phyloP scores from a whole-genome alignment of 495 filamentous ascomycete genomes.

The Copromyces sp. region DNA sequence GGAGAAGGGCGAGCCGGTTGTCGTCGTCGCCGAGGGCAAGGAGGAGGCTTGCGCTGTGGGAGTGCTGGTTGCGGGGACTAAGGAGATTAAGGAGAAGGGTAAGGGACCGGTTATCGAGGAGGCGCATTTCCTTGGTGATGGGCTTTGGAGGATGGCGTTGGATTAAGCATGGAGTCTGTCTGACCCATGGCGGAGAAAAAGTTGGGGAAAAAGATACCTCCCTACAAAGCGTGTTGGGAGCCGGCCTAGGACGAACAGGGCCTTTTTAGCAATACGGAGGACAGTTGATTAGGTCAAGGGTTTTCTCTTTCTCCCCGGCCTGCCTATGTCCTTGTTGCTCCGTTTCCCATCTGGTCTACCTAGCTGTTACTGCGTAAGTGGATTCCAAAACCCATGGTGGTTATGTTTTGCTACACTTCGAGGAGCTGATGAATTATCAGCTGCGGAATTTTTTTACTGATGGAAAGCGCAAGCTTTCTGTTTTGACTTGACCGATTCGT shows the following conservation, averaged over 20 bases:
- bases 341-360: neutral
- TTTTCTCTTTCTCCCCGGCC: neutral
- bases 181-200: no score
- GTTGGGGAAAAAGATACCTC: neutral
- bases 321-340: neutral
- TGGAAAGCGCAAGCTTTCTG: neutral
- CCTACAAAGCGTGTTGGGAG: neutral
- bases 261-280: neutral
- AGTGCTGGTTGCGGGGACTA: conserved; percentile 72
- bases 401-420: neutral
- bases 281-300: neutral
- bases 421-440: neutral
- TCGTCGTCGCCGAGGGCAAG: conserved; percentile 88
- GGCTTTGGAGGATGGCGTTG: conserved; percentile 70
- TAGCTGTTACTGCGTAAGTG: neutral
- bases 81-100: conserved; percentile 84
- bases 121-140: conserved; percentile 90
- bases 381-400: neutral
- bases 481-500: neutral
- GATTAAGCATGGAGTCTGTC: conserved; percentile 38
- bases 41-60: conserved; percentile 84
- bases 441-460: neutral
- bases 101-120: conserved; percentile 90
- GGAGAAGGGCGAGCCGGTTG: conserved; percentile 70
- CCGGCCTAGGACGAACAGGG: neutral